Base-by-base conservation (phyloP, 306 rosid genomes). In the Inga leiocalycina region DNA sequence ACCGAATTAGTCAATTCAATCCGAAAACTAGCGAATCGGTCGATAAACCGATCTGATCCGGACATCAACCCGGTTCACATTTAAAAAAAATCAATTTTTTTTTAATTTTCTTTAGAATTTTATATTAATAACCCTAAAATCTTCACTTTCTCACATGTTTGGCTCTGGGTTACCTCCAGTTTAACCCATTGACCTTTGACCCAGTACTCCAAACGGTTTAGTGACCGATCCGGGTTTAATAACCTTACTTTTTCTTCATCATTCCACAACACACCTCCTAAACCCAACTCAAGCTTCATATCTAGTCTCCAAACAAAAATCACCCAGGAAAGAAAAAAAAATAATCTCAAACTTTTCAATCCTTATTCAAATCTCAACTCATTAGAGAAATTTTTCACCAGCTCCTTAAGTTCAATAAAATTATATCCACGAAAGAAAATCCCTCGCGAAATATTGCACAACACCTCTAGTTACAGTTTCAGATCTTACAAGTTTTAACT, bases 281-380 rank as follows among this genome's bases (percentile, higher is more conserved):
- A 81, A 59, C 89, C 91, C 79, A 69, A 82, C 83, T 87, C 94
- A 75, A 87, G 54, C 88, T 90, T 89, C 96, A 89, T 92, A 88
- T 65, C 81, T 80, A 67, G 68, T 45, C 72, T 71, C 79, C 52
- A 56, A 70, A 75, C 66, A 51, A 57, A 54, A 81, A 82, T 64
- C 48, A 49, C 48, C 69, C 74, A 56, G 43, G 11, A 56, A 54
- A n/a, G 11, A 43, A 45, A 61, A 27, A n/a, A 74, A 39, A 68
- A 41, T 19, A 20, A 10, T 75, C 45, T 68, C 9, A 74, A 83
- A 62, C 32, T 57, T 84, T 85, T 77, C 78, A 76, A 59, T 49
- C 81, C 89, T 76, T 62, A 81, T 87, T 87, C 89, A 81, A 90
- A 87, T 87, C 85, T 83, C 85, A 51, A 61, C 80, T 85, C 74